Percentiles rank a stretch among this genome's conserved stretches.
Conservation (phyloP, 768 basidiomycete species). For the Leccinum arenicola region DNA sequence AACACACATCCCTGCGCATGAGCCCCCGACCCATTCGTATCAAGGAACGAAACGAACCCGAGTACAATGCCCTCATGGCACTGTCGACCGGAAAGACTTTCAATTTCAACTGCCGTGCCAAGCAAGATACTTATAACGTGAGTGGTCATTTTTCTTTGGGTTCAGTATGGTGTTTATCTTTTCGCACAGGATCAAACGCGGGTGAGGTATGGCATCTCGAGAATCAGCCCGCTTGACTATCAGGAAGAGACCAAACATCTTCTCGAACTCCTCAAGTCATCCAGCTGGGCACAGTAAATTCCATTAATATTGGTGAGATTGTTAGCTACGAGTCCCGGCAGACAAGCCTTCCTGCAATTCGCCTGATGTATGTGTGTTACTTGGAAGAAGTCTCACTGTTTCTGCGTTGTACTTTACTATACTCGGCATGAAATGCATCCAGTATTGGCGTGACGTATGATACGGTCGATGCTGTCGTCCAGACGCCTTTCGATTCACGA, state of each 20-base stretch:
- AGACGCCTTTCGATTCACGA: neutral
- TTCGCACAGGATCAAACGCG: slow-evolving; percentile 67
- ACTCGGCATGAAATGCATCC: neutral
- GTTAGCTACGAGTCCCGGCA: too few species aligned
- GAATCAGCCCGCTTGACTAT: slow-evolving; percentile 65
- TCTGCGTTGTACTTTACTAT: neutral
- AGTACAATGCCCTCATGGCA: slow-evolving; percentile 58
- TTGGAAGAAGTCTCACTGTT: neutral
- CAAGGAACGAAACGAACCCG: slow-evolving; percentile 58
- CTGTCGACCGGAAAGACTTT: slow-evolving; percentile 66
- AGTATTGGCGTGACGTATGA: neutral
- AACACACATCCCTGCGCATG: neutral
- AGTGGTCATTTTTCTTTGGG: slow-evolving; percentile 24
- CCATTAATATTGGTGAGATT: neutral
- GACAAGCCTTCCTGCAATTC: neutral
- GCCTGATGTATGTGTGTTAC: slow-evolving; percentile 6
- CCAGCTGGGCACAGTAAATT: slow-evolving; percentile 49
- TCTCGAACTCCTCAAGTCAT: slow-evolving; percentile 52
- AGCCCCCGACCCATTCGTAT: neutral
- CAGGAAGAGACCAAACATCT: slow-evolving; percentile 60
- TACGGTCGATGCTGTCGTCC: neutral
- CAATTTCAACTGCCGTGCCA: slow-evolving; percentile 85
- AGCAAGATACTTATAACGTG: slow-evolving; percentile 84
- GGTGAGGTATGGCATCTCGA: slow-evolving; percentile 78
- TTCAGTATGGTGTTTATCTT: neutral